Base-by-base conservation (phyloP, 441 rosid genomes). In the Adansonia madagascariensis region DNA sequence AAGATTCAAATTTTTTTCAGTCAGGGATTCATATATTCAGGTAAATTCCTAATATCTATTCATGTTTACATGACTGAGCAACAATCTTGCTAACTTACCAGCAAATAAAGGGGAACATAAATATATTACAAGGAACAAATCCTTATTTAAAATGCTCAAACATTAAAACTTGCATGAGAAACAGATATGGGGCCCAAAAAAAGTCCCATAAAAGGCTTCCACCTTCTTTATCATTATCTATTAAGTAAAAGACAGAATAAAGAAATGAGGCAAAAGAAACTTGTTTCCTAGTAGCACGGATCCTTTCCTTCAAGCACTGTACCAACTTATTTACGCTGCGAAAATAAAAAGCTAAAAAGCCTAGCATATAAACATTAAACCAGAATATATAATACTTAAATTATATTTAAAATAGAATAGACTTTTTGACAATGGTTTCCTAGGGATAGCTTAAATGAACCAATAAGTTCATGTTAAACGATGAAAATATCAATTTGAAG, bases 261-360 rank as follows among this genome's bases (percentile, higher is more conserved):
- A 55, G 39, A 27, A 71, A 71, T 71, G 44, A 15, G 8, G 15
- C 61, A 31, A 52, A 43, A 12, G 62, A 71, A 18, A 71, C 24
- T 31, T 20, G 14, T 72, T 41, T 50, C 60, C 41, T 63, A 4
- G 52, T 52, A 43, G 73, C 57, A 73, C 55, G n/a, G 15, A 79
- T 79, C 59, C 70, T 74, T 74, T 61, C 43, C 81, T 79, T 73
- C 81, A 47, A 31, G 24, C 67, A 3, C 63, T 1, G 31, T 44
- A 39, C 67, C 22, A 35, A 15, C 24, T 11, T 57, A 47, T 71
- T 18, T 35, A 64, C 61, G 17, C 22, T 18, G 31, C 6, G n/a
- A 50, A 39, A 3, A 18, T 3, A 35, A 35, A 35, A 35, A 3
- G 39, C 39, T 2, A 20, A 12, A 70, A 22, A 35, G 50, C n/a